These are phyloP conservation scores for Logfia minima DNA, from an alignment of 129 eudicot genomes.

Conservation along the genomic window DNA sequence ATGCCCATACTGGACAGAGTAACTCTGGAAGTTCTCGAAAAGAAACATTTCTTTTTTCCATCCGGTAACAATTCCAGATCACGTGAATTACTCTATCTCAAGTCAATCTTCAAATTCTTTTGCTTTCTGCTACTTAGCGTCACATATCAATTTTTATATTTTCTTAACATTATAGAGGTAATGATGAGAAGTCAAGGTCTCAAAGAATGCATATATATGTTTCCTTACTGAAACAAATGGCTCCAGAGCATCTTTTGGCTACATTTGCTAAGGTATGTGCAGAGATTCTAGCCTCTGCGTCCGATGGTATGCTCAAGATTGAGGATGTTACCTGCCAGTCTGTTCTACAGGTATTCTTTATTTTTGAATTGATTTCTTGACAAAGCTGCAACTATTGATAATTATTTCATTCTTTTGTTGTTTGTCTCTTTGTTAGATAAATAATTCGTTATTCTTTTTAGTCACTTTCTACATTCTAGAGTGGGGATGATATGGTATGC, in stretches of 20 bases:
- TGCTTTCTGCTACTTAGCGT: background rate
- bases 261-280: conserved; percentile 95
- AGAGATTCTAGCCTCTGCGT: conserved; percentile 90
- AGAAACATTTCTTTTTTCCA: conserved; percentile 61
- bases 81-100: background rate
- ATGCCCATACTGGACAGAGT: conserved; percentile 77
- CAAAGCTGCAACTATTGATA: background rate
- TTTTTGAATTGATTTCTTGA: background rate
- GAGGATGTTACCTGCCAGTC: conserved; percentile 84
- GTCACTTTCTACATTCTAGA: background rate
- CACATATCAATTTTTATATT: background rate
- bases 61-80: conserved; percentile 49
- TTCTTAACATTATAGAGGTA: conserved; percentile 50
- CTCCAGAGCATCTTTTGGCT: conserved; percentile 96
- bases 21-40: conserved; percentile 46
- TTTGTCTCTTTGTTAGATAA: background rate
- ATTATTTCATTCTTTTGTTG: background rate
- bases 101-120: conserved; percentile 1
- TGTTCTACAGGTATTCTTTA: conserved; percentile 69
- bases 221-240: conserved; percentile 93
- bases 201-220: conserved; percentile 85
- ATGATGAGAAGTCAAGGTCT: conserved; percentile 78
- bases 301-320: conserved; percentile 75
- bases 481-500: background rate
- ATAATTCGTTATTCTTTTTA: background rate